Evolutionary conservation across 2,329 filamentous ascomycete species (phyloP), one percentile per base, ranked within the genome.

Genomic region (Aspergillus cejpii): DNA sequence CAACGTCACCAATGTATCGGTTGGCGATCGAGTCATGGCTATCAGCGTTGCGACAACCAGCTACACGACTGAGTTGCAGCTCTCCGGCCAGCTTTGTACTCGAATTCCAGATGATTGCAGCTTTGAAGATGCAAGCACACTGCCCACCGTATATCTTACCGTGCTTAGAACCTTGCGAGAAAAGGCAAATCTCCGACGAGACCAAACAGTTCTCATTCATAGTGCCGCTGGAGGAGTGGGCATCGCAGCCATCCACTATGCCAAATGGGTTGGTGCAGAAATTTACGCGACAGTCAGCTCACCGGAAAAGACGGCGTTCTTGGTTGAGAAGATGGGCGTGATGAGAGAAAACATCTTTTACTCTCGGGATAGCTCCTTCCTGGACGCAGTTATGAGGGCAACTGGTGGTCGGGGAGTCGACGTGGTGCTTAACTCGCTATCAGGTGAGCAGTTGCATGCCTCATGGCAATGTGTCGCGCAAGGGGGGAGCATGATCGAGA

Each of bases 381-480:
- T 23, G 8, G 12, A 19, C 6, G 14, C 26, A 1, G 23, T 53
- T 11, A 23, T 37, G 19, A n/a, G 15, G 5, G 39, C 14, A 5
- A 42, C 42, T 6, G 21, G 17, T 15, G 47, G 39, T n/a, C 31
- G 27, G 6, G 47, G 49, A 2, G 43, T 51, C 5, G 45, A 54
- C 15, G 21, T 51, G 1, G 45, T 54, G 6, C 40, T 59, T n/a
- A 53, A 53, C 41, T 52, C 52, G 4, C 39, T 54, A 8, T 24
- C 54, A 3, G 56, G 53, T 4, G 48, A 51, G 10, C 26, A 51
- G 12, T 24, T 59, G 3, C 40, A 47, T n/a, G 50, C 47, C 1
- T 48, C 45, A 1, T 60, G 57, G 56, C 41, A 45, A 23, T 60
- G 56, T 26, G 47, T 60, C 1, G 56, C 56, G 7, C 28, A 43